Conservation (phyloP, 2,329 filamentous ascomycete genomes). For the Colletotrichum sp. region DNA sequence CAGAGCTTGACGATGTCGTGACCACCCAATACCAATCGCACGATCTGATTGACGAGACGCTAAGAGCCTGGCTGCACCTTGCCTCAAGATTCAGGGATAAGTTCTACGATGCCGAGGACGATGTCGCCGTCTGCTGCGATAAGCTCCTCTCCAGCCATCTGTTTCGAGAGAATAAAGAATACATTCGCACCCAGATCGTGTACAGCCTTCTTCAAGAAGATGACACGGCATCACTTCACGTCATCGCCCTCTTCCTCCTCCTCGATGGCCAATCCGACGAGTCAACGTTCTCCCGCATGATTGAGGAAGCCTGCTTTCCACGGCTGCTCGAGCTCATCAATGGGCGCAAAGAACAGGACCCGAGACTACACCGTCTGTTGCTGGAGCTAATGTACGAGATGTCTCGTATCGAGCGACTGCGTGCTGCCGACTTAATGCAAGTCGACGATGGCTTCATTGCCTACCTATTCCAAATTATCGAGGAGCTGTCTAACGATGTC, state of each 20-base stretch:
- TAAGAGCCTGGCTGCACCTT: constrained; percentile 84
- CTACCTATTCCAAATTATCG: constrained; percentile 86
- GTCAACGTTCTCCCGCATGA: constrained; percentile 83
- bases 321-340: constrained; percentile 84
- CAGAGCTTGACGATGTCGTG: constrained; percentile 55
- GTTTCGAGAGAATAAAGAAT: constrained; percentile 77
- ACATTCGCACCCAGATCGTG: constrained; percentile 91
- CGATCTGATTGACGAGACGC: constrained; percentile 77
- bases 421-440: constrained; percentile 75
- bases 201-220: constrained; percentile 93
- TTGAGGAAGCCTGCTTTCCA: constrained; percentile 82
- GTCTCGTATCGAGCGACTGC: constrained; percentile 87
- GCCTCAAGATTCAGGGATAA: constrained; percentile 78
- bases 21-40: constrained; percentile 53
- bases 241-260: constrained; percentile 83
- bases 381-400: constrained; percentile 95
- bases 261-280: constrained; percentile 85
- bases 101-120: constrained; percentile 77
- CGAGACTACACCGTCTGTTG: constrained; percentile 77
- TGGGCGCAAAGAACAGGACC: constrained; percentile 67
- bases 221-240: constrained; percentile 77
- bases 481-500: constrained; percentile 83
- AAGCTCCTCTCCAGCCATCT: constrained; percentile 77
- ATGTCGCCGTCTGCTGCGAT: constrained; percentile 80
- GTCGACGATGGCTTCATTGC: constrained; percentile 83